Evolutionary conservation across 345 rosid genomes (phyloP).

Genomic region (Cardamine resedifolia): DNA sequence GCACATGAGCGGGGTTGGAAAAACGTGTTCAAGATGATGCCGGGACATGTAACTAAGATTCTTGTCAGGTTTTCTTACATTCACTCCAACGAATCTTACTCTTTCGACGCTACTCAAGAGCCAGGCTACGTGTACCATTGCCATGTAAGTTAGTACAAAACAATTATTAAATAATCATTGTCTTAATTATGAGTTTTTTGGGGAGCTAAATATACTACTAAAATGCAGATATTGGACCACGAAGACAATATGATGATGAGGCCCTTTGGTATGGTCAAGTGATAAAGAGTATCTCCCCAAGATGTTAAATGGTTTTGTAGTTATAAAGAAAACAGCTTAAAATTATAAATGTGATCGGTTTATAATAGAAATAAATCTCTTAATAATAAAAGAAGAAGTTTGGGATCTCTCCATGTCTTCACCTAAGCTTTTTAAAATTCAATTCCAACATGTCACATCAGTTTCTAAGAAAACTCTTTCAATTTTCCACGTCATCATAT

Average conservation of each 20-base stretch:
- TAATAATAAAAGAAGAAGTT: neutral
- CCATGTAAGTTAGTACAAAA: conserved; percentile 57
- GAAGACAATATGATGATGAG: conserved; percentile 97
- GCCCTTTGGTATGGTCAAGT: conserved; percentile 58
- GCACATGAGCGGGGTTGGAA: conserved; percentile 94
- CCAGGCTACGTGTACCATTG: conserved; percentile 98
- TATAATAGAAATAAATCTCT: neutral
- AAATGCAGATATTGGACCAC: conserved; percentile 79
- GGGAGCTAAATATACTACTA: neutral
- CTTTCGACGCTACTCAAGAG: conserved; percentile 66
- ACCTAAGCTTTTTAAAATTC: too few relatives aligned
- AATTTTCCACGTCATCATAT: too few relatives aligned
- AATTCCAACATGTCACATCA: too few relatives aligned
- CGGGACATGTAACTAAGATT: conserved; percentile 64
- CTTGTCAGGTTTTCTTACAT: conserved; percentile 61
- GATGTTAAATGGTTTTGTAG: neutral
- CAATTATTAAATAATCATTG: neutral
- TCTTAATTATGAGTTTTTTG: neutral
- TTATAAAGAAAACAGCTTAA: neutral
- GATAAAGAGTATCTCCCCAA: conserved; percentile 9
- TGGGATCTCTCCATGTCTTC: too few relatives aligned
- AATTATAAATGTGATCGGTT: neutral
- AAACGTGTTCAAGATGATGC: conserved; percentile 85
- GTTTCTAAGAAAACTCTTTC: too few relatives aligned
- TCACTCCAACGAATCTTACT: conserved; percentile 67